Percentiles rank a stretch among this genome's conserved stretches.
phyloP scores from a whole-genome alignment of 2,329 filamentous ascomycete genomes.

The Talaromyces atroroseus region DNA sequence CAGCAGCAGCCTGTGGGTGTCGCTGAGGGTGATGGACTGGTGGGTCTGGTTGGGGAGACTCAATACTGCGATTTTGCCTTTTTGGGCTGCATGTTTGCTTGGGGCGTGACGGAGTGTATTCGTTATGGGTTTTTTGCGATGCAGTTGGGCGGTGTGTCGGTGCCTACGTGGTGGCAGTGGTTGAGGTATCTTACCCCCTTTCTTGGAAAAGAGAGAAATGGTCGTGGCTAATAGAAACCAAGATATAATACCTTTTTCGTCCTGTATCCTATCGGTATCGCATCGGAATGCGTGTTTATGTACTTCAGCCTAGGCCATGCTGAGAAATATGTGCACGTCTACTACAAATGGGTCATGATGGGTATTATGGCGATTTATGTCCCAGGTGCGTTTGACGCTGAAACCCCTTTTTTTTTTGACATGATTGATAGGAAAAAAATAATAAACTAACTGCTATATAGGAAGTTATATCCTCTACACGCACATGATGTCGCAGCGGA shows the following conservation, averaged over 20 bases:
- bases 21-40: constrained; percentile 21
- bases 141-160: constrained; percentile 49
- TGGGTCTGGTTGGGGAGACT: constrained; percentile 21
- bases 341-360: constrained; percentile 57
- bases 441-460: constrained; percentile 26
- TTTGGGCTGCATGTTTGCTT: constrained; percentile 62
- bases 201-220: not conserved
- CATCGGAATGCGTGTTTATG: constrained; percentile 78
- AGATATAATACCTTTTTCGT: constrained; percentile 85
- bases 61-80: constrained; percentile 38
- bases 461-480: constrained; percentile 80
- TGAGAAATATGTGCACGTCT: constrained; percentile 43
- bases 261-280: constrained; percentile 87
- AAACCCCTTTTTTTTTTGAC: not conserved
- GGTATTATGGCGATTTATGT: constrained; percentile 69
- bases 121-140: constrained; percentile 88
- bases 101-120: constrained; percentile 86
- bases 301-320: constrained; percentile 60
- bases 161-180: constrained; percentile 67
- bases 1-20: not conserved
- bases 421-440: not conserved
- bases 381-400: constrained; percentile 56
- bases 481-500: constrained; percentile 89
- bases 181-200: constrained; percentile 51
- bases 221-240: not conserved